Evolutionary conservation across 1,284 basidiomycete genomes (phyloP), one percentile per base, ranked within the genome.

Genomic region (Cutaneotrichosporon sp.): DNA sequence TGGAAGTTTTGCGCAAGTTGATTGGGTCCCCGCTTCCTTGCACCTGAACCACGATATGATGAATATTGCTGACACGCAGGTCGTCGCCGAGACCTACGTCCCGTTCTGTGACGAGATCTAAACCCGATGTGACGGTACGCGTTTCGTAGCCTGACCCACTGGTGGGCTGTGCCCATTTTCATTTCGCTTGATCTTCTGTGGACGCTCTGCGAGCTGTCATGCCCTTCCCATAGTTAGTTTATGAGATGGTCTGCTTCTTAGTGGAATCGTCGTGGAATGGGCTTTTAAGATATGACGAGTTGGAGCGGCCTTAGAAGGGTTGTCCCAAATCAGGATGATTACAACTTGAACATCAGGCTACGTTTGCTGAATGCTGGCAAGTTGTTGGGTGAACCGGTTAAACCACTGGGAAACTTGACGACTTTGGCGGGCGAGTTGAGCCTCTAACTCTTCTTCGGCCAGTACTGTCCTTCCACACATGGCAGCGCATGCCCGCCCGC

Each of bases 1-100:
- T 13, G 34, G 1, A 11, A 49, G 4, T 13, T 7, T 22, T 14
- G 34, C 30, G 8, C 34, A 32, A 32, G 13, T n/a, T 8, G 22
- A 22, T 8, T 38, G 22, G 21, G n/a, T n/a, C 34, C 31, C 26
- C 8, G 47, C 47, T 22, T 50, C n/a, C 6, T 14, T 11, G 9
- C 47, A 49, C n/a, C 26, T 50, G 21, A 49, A 9, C 50, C 11
- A 32, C 26, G 18, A 18, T 4, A 16, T 11, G 13, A 5, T 14
- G 57, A 2, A 22, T 18, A 36, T 32, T 26, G 56, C 56, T 58
- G 31, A 49, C 56, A n/a, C n/a, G 5, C 62, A 78, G 76, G 60
- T 70, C 32, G 70, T 79, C 59, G 73, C 76, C 16, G 73, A 73
- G 71, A 74, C 74, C 58, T 78, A 76, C 72, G 69, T 77, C 50